Base-by-base conservation (phyloP, 148 eudicot genomes). In the Talinum fruticosum region DNA sequence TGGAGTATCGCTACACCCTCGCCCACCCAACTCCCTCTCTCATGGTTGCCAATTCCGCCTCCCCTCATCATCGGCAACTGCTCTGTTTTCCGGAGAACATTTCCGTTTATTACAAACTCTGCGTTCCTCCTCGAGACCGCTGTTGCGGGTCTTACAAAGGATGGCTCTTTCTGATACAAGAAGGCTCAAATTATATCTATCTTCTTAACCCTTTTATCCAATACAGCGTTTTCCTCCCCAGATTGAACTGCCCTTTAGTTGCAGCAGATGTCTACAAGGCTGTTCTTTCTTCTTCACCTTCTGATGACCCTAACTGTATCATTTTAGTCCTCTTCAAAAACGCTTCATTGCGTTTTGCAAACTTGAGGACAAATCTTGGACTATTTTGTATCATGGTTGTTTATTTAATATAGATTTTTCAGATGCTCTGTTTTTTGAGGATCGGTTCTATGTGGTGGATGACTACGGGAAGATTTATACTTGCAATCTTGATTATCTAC, bases 141-240 rank as follows among this genome's bases (percentile, higher is more conserved):
- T 75, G 79, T 47, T 35, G 65, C 23, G 83, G 83, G 66, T 81
- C 79, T 2, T 54, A 81, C 72, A 21, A 45, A 10, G 83, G 83
- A 0, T 81, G 83, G 83, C 41, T 81, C 4, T 36, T 76, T 67
- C 51, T 71, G n/a, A 33, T 33, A 6, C 0, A 28, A 69, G 23
- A 45, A 4, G 36, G 59, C 6, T 24, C 8, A 3, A 61, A n/a
- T 8, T 45, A 66, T 0, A 70, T 71, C 1, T 75, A 24, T 54
- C 76, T 81, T 2, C 44, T 62, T 26, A 76, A 81, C 53, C 83
- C 79, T 3, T 75, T 81, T 69, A 45, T 51, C 23, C 71, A 76
- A 14, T 51, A 29, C 4, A 38, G 51, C 28, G 53, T 53, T 33
- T 61, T 29, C 1, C 62, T 81, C 16, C 83, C 83, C 6, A 24